Base-by-base conservation (phyloP, 176 grass and related monocot species). In the Zoysia japonica region DNA sequence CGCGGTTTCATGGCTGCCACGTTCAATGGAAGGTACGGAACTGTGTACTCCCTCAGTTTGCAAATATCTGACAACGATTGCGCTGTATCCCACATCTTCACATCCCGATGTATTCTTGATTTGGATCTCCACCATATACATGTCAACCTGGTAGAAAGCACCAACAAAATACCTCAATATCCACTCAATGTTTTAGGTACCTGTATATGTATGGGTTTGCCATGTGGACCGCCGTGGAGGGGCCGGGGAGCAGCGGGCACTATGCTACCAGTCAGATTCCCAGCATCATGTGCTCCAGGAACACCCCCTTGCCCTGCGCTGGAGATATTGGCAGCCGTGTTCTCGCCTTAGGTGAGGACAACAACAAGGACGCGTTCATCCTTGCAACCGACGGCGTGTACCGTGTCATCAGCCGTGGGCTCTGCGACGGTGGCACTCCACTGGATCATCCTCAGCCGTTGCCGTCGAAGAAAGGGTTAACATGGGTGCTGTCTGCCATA, bases 271-370 rank as follows among this genome's bases (percentile, higher is more conserved):
- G n/a, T 3, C 49, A 15, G 48, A 75, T 85, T 11, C 39, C 74
- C 15, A 5, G 1, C 38, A 65, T 86, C 1, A 42, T n/a, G 17
- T 86, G 77, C 75, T 86, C 76, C 49, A 59, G 16, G 65, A 79
- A 9, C 75, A 73, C 12, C 44, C 68, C 84, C 44, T 39, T 86
- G 14, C 57, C 67, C 15, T 86, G 76, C 9, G 38, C n/a, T 7
- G 47, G 4, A 0, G 67, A 47, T 68, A 61, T 81, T 78, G 11
- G 35, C 62, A 4, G 69, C 59, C 14, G 74, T 19, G 59, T 86
- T 17, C 53, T 79, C 35, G 83, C 90, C 6, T 86, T 85, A 41
- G 90, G 79, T 7, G 81, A 86, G 78, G 90, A 92, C 73, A 92
- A 86, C 76, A 88, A 41, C 68, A 86, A 88, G 60, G 90, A 92